Conservation (phyloP, 2,329 filamentous ascomycete genomes). For the Bipolaris bicolor region DNA sequence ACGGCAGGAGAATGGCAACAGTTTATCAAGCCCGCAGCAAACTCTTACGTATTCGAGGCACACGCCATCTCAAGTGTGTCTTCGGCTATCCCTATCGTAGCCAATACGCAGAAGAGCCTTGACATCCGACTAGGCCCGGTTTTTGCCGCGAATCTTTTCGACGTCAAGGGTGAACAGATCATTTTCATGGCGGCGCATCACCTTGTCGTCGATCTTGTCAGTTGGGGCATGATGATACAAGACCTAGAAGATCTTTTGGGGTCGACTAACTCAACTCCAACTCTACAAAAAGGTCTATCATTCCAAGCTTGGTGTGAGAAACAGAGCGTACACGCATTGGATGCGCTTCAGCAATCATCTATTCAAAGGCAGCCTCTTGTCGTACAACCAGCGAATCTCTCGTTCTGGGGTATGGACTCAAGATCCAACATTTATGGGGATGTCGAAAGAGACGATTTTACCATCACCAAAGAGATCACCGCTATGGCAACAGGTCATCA, state of each 20-base stretch:
- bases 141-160: conserved; percentile 37
- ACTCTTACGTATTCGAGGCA: conserved; percentile 31
- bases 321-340: conserved; percentile 28
- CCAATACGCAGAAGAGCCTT: conserved; percentile 34
- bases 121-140: conserved; percentile 38
- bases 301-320: conserved; percentile 42
- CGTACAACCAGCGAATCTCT: conserved; percentile 29
- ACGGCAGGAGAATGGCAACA: conserved; percentile 32
- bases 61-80: conserved; percentile 17
- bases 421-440: conserved; percentile 40
- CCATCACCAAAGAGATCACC: conserved; percentile 27
- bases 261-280: conserved; percentile 7
- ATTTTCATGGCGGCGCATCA: conserved; percentile 43
- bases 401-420: conserved; percentile 42
- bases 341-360: conserved; percentile 14
- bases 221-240: conserved; percentile 41
- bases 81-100: conserved; percentile 24
- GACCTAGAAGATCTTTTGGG: conserved; percentile 42
- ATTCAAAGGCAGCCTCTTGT: conserved; percentile 17
- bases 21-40: conserved; percentile 14
- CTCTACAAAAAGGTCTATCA: conserved; percentile 30
- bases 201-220: conserved; percentile 44
- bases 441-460: conserved; percentile 38
- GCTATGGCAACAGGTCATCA: conserved; percentile 37
- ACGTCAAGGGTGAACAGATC: conserved; percentile 28